Base-by-base conservation (phyloP, 2,329 filamentous ascomycete species). In the Cladophialophora chaetospira region DNA sequence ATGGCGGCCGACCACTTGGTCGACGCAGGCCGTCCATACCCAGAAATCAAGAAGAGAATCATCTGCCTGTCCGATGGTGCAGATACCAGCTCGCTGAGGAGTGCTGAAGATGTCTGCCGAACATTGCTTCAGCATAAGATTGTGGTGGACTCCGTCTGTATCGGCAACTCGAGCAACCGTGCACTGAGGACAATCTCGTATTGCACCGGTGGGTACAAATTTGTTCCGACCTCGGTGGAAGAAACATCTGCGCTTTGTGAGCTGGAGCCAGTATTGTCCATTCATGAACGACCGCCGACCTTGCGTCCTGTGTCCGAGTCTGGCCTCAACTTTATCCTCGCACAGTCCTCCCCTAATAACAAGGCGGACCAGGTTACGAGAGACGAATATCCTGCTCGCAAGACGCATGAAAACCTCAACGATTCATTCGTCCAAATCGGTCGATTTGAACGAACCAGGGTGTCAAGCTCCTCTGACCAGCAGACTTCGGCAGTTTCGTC, bases 231-330 rank as follows among this genome's bases (percentile, higher is more conserved):
- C 2, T 68, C 61, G 10, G 53, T 75, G 1, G 69, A 70, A 38
- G 67, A 71, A 35, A 72, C 72, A 0, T 65, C 72, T 61, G 63
- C 67, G 1, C 70, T 73, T 10, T 72, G 70, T 44, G 72, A 74
- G 58, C 55, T 74, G 49, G 72, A 75, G 47, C 70, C 71, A 1
- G 69, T 74, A 19, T 64, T 75, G 0, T 69, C 66, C 4, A 57
- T 67, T 5, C 58, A 66, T 5, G 71, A 75, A 55, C 69, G 72
- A 23, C 70, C 70, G n/a, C 48, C 63, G 9, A 51, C 36, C 40
- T 4, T 5, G 11, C 3, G 60, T 58, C 5, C 17, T 6, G 35
- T 33, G 26, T 52, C 44, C 1, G 8, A 4, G 6, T 35, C 42
- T 8, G 3, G 10, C 19, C 26, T 38, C 21, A 15, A 23, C 28